Evolutionary conservation across 805 yeast genomes (phyloP).

Genomic region (Suhomyces sp.): DNA sequence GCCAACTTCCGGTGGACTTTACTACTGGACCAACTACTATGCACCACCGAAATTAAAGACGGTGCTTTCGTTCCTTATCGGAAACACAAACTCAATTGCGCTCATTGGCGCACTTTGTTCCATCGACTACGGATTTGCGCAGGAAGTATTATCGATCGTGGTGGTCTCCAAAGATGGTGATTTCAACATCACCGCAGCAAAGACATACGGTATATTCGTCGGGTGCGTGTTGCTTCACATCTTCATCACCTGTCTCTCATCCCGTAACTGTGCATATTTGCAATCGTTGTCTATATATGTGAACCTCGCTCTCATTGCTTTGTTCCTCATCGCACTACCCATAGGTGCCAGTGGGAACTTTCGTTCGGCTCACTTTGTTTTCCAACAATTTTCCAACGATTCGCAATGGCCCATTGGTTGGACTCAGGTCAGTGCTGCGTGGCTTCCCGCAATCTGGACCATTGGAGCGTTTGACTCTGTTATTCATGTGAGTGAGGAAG

Average conservation of each 20-base stretch:
- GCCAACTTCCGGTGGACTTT: conserved; percentile 34
- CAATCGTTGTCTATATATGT: conserved; percentile 26
- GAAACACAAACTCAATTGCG: conserved; percentile 29
- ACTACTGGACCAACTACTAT: conserved; percentile 36
- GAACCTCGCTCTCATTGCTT: conserved; percentile 19
- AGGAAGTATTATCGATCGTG: conserved; percentile 25
- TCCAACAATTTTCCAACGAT: conserved; percentile 20
- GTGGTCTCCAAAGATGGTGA: conserved; percentile 29
- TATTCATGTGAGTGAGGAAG: conserved; percentile 42
- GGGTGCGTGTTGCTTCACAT: conserved; percentile 27
- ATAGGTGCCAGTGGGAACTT: conserved; percentile 30
- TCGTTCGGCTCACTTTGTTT: conserved; percentile 27
- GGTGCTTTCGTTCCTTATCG: conserved; percentile 23
- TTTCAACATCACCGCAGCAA: conserved; percentile 24
- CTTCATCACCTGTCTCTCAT: conserved; percentile 21
- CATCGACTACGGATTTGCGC: conserved; percentile 31
- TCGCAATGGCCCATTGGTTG: conserved; percentile 28
- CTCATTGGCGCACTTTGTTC: conserved; percentile 30
- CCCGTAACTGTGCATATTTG: conserved; percentile 22
- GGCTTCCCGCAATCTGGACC: conserved; percentile 38
- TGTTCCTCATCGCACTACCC: conserved; percentile 30
- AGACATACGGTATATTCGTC: conserved; percentile 29
- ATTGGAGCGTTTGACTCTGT: conserved; percentile 42
- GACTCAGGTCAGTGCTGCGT: conserved; percentile 26
- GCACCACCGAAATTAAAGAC: conserved; percentile 25